Conservation (phyloP, 176 grass and related monocot species). For the Carex parvula region DNA sequence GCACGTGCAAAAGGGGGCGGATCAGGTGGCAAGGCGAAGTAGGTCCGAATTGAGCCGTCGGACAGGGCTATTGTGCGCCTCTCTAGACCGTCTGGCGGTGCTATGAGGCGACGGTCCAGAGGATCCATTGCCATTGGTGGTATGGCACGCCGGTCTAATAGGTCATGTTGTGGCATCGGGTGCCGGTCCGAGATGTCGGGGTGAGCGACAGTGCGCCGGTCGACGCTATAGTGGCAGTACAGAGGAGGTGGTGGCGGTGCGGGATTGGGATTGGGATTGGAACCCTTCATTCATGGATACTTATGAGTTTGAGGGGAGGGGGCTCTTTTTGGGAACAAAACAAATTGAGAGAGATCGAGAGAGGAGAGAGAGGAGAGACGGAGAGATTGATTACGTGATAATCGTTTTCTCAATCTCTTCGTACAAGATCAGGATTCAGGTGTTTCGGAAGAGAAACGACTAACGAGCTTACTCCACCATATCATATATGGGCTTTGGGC, state of each 20-base stretch:
- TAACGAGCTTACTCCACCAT: too few relatives aligned
- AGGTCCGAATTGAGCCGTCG: slow-evolving; percentile 71
- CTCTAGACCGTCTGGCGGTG: slow-evolving; percentile 35
- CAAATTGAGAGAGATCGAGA: neutral
- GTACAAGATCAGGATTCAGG: too few relatives aligned
- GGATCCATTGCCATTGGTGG: neutral
- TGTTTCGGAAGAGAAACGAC: too few relatives aligned
- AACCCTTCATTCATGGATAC: slow-evolving; percentile 7
- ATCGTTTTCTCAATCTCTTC: neutral
- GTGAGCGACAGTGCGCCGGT: slow-evolving; percentile 39
- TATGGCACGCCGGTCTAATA: slow-evolving; percentile 24
- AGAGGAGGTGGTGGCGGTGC: slow-evolving; percentile 46
- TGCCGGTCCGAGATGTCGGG: slow-evolving; percentile 59
- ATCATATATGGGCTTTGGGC: slow-evolving; percentile 27
- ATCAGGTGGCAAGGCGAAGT: slow-evolving; percentile 78
- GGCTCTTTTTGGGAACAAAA: too few relatives aligned
- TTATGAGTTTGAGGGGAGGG: too few relatives aligned
- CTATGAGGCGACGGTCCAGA: slow-evolving; percentile 24
- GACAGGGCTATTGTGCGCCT: slow-evolving; percentile 59
- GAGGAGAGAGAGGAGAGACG: neutral
- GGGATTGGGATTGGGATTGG: slow-evolving; percentile 23
- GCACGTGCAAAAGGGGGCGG: slow-evolving; percentile 33
- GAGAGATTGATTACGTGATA: neutral
- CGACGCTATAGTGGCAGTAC: slow-evolving; percentile 38
- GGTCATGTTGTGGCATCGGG: slow-evolving; percentile 54